Conservation (phyloP, 257 asterid genomes). For the Agastache rugosa region DNA sequence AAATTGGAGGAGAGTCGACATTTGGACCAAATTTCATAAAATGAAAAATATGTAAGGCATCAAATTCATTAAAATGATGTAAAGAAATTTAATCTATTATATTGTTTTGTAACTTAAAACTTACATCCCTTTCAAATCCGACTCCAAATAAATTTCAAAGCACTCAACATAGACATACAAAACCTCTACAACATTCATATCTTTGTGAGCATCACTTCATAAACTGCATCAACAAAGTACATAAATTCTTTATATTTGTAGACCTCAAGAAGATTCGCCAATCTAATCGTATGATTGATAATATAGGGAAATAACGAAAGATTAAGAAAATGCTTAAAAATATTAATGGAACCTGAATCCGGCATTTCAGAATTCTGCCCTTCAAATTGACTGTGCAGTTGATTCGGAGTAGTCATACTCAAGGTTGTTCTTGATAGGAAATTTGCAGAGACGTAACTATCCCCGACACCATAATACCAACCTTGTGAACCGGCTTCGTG, state of each 20-base stretch:
- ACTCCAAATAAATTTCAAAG: constrained; percentile 18
- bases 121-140: background rate
- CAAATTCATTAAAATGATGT: background rate
- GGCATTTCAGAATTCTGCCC: constrained; percentile 38
- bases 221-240: constrained; percentile 16
- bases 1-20: background rate
- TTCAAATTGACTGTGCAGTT: constrained; percentile 32
- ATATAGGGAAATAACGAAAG: background rate
- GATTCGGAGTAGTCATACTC: constrained; percentile 30
- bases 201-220: constrained; percentile 2
- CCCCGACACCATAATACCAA: constrained; percentile 33
- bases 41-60: background rate
- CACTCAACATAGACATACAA: constrained; percentile 24
- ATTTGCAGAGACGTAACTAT: constrained; percentile 32
- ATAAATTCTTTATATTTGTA: background rate
- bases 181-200: constrained; percentile 6
- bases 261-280: background rate
- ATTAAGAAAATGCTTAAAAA: background rate
- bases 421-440: constrained; percentile 34
- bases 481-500: constrained; percentile 35
- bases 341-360: constrained; percentile 41
- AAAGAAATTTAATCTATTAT: background rate
- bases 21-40: background rate
- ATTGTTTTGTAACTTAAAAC: constrained; percentile 2
- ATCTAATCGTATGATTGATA: background rate